These are phyloP conservation scores for Magnolia officinalis DNA, from an alignment of 164 flowering plant genomes.

Conservation along the genomic window DNA sequence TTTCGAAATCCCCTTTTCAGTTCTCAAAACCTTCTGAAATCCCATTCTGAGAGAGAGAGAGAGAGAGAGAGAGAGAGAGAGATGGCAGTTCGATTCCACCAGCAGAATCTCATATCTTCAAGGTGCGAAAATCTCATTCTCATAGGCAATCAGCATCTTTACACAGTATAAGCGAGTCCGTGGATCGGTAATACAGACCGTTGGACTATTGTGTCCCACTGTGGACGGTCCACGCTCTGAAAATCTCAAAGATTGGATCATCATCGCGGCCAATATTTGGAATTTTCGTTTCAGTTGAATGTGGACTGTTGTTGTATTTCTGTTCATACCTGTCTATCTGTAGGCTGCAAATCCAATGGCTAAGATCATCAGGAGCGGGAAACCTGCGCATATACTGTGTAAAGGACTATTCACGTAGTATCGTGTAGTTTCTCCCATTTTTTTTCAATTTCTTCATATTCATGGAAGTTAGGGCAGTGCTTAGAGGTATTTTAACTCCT, in stretches of 20 bases:
- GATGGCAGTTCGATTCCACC: slow-evolving; percentile 9
- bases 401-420: no score
- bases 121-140: slow-evolving; percentile 3
- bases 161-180: not conserved
- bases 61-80: not conserved
- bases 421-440: no score
- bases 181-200: not conserved
- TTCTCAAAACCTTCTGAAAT: not conserved
- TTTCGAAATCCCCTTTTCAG: not conserved
- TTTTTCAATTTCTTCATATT: no score
- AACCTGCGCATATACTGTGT: not conserved
- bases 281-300: no score
- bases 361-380: not conserved
- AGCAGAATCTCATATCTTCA: slow-evolving; percentile 4
- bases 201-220: not conserved
- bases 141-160: not conserved
- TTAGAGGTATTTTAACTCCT: not conserved
- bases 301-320: no score
- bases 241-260: not conserved
- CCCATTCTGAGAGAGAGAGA: not conserved
- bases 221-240: not conserved
- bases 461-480: not conserved
- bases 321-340: not conserved
- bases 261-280: not conserved
- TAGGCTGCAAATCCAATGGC: not conserved